Base-by-base conservation (phyloP, 164 flowering plant species). In the Santalum album region DNA sequence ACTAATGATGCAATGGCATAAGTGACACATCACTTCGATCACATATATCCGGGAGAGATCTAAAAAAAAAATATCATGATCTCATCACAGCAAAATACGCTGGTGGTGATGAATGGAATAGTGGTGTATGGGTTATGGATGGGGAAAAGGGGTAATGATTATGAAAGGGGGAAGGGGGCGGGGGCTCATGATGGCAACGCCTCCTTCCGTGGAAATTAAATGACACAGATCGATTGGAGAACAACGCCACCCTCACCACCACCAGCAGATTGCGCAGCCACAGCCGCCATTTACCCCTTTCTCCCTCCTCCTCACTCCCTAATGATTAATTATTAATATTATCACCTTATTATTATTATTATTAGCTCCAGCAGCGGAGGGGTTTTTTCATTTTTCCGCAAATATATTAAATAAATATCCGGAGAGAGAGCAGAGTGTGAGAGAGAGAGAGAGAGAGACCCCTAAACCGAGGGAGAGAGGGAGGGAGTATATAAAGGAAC, bases 201-300 rank as follows among this genome's bases (percentile, higher is more conserved):
- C 52, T 36, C 52, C 51, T 12, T 65, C 47, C 62, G 25, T 50
- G 40, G 44, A 59, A 44, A 52, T 34, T 42, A 40, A 67, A 60
- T 66, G 65, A 65, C 67, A 48, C 57, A 51, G 54, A 65, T n/a
- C 45, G 18, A 51, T 44, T 11, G 22, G 36, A 36, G 34, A 22
- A 14, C 23, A 20, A 12, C 34, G 34, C 34, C 34, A 29, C 34
- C 18, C 1, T 24, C 53, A 62, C 51, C 29, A 36, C 50, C 25
- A 24, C 15, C 22, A 54, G 54, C 49, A 60, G 57, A 73, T 77
- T 73, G 82, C 82, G 80, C 80, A 77, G 87, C 73, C 80, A 68
- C 20, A 77, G 84, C 88, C 88, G 88, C 81, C 85, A 72, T 75
- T 79, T 77, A 3, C 34, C 34, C 34, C 34, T 29, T 29, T 9